Conservation (phyloP, 345 rosid genomes). For the Punica granatum region DNA sequence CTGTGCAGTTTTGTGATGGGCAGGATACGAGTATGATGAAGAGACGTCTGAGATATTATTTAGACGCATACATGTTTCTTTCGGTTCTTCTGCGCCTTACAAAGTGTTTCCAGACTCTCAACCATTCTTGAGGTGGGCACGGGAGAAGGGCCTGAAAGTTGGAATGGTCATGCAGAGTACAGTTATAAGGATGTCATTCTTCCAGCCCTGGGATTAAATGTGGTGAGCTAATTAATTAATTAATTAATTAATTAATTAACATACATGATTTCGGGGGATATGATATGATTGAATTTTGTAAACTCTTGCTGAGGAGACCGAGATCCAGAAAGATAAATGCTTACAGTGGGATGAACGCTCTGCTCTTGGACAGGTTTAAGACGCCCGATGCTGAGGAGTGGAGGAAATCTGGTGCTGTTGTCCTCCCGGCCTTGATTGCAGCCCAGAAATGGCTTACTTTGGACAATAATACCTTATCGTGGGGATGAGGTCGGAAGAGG, state of each 20-base stretch:
- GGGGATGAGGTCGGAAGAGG: neutral
- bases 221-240: slow-evolving; percentile 53
- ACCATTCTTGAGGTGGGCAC: slow-evolving; percentile 88
- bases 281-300: neutral
- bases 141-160: slow-evolving; percentile 51
- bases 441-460: slow-evolving; percentile 48
- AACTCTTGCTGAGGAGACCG: neutral
- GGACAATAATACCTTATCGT: neutral
- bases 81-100: slow-evolving; percentile 95
- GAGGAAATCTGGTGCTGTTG: slow-evolving; percentile 68
- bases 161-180: slow-evolving; percentile 78
- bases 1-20: slow-evolving; percentile 30
- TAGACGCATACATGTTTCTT: slow-evolving; percentile 74
- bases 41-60: slow-evolving; percentile 87
- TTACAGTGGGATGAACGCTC: slow-evolving; percentile 74
- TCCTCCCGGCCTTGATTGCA: slow-evolving; percentile 70
- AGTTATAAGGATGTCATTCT: slow-evolving; percentile 85
- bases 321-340: neutral
- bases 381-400: slow-evolving; percentile 77
- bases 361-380: slow-evolving; percentile 79
- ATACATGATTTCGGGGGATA: neutral
- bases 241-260: no score
- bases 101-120: slow-evolving; percentile 62
- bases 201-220: slow-evolving; percentile 72
- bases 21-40: slow-evolving; percentile 91